Base-by-base conservation (phyloP, 1,284 basidiomycete species). In the Ceratobasidium theobromae region DNA sequence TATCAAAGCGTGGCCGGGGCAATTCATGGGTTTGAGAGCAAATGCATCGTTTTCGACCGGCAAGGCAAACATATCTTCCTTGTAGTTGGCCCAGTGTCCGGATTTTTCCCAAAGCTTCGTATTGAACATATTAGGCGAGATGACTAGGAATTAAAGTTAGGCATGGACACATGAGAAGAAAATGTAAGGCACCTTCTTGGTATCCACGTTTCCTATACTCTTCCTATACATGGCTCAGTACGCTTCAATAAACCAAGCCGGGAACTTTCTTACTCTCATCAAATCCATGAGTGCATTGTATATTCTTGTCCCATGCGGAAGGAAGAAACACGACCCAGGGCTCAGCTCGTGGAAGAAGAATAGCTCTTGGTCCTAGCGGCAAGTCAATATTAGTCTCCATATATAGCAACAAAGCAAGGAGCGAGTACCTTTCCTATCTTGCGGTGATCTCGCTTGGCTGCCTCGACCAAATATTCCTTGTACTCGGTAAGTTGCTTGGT, bases 1-100 rank as follows among this genome's bases (percentile, higher is more conserved):
- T 74, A 99, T 93, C 68, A 99, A 79, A 76, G 93, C 95, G 77
- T 99, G 97, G 8, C 96, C 96, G 0, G 97, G 97, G 76, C 97
- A 99, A 78, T 99, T 99, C 97, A 99, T 99, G 18, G 97, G 97
- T 79, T 98, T 98, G 67, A 96, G 81, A 1, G 83, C 95, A 85
- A 92, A 97, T 73, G 85, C 85, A 78, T 98, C 95, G 79, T 99
- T 98, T 79, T 99, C 97, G 67, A 98, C 80, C 69, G 93, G 89
- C 65, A 99, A 86, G 43, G 82, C 76, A 79, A 99, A 99, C 97
- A 99, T 99, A 78, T 95, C 95, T 69, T 99, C 95, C 74, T 89
- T 86, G 81, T 97, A 97, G 78, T 99, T 97, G 74, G 93, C 86
- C 96, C 93, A 98, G 76, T 99, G 97, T 4, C 97, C 97, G 0